Evolutionary conservation across 2,329 filamentous ascomycete genomes (phyloP).

Genomic region (Allantophomopsis cytisporea): DNA sequence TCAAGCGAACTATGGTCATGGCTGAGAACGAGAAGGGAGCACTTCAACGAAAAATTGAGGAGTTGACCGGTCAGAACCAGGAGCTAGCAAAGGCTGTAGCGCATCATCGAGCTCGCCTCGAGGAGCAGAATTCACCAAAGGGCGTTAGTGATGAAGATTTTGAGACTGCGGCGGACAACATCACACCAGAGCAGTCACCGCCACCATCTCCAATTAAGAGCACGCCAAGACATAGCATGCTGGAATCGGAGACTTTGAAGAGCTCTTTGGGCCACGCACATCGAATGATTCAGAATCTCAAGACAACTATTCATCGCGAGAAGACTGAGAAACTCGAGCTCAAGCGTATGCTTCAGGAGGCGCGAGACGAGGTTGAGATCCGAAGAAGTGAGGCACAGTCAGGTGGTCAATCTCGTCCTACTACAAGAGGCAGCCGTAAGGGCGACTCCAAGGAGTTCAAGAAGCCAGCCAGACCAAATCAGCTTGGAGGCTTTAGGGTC

Average conservation of each 20-base stretch:
- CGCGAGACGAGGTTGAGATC: constrained; percentile 77
- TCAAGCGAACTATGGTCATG: constrained; percentile 66
- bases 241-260: constrained; percentile 94
- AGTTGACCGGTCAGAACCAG: constrained; percentile 77
- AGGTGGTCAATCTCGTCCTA: constrained; percentile 21
- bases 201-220: constrained; percentile 83
- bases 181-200: constrained; percentile 80
- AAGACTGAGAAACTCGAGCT: constrained; percentile 98
- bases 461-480: constrained; percentile 59
- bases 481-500: constrained; percentile 62
- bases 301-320: constrained; percentile 89
- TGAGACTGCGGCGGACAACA: constrained; percentile 51
- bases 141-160: constrained; percentile 48
- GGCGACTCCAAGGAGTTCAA: constrained; percentile 57
- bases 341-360: constrained; percentile 87
- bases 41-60: constrained; percentile 76
- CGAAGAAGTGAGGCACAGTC: constrained; percentile 39
- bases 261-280: constrained; percentile 91
- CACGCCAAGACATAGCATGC: constrained; percentile 76
- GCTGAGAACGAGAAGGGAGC: constrained; percentile 67
- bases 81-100: constrained; percentile 80
- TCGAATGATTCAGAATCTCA: constrained; percentile 89
- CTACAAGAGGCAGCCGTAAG: constrained; percentile 49
- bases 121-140: constrained; percentile 48
- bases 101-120: constrained; percentile 51